Evolutionary conservation across 2,329 filamentous ascomycete genomes (phyloP), one percentile per base, ranked within the genome.

Genomic region (Aureobasidium sp.): DNA sequence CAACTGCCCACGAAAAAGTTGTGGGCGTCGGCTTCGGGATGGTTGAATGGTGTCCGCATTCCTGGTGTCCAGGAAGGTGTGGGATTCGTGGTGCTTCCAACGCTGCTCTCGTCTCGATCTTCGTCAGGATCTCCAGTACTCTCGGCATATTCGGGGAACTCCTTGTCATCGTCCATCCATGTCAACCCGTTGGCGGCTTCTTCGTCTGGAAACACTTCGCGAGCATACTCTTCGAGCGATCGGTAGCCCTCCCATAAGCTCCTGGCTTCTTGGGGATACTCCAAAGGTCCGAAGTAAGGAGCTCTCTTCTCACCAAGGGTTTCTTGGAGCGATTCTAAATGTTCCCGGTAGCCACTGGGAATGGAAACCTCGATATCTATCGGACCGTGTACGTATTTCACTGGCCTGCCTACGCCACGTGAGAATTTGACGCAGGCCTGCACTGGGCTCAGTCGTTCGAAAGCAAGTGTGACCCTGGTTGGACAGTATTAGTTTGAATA

Each of bases 131-230:
- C 65, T n/a, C 46, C 68, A 26, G 64, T 64, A 23, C 51, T 62
- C 29, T 66, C 67, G 48, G 42, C 58, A 17, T 65, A 64, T 36
- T 63, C 62, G 10, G 50, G 51, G 17, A 61, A 60, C 4, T 67
- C 65, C 10, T 47, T 23, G n/a, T 39, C 75, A 72, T 82, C 79
- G 65, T 79, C 77, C 93, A 97, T 97, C 94, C 94, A 99, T 17
- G 88, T 90, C 70, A 94, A 78, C 5, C 93, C 93, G 72, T 97
- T 97, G 36, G 91, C 91, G 68, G 92, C 88, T 76, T 99, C 94
- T 74, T 99, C 94, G 13, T 97, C 82, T 0, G 91, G 90, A 70
- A 97, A 97, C 32, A 95, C 91, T 73, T 97, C 94, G 53, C 89
- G 83, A 1, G 93, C 93, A 73, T 97, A 99, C 75, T 97, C 94